Conservation (phyloP, 148 eudicot genomes). For the Chenopodium suecicum region DNA sequence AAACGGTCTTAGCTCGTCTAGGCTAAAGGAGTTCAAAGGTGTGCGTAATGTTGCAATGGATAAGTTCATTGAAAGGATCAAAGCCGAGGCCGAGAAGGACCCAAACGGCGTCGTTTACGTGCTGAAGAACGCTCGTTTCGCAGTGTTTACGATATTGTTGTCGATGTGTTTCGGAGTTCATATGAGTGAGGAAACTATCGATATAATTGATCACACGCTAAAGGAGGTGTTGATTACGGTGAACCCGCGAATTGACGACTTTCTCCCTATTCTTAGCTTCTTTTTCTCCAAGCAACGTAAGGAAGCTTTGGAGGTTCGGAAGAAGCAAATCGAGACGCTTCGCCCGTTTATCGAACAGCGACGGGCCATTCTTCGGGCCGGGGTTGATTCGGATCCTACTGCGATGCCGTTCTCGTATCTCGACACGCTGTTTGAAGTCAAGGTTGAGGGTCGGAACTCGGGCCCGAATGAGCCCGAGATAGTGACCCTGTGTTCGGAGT, state of each 20-base stretch:
- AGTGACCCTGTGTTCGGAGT: conserved; percentile 84
- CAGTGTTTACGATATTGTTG: conserved; percentile 70
- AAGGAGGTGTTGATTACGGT: conserved; percentile 60
- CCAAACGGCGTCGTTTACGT: conserved; percentile 58
- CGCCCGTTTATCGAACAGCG: conserved; percentile 66
- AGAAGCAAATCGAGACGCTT: conserved; percentile 55
- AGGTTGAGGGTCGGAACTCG: conserved; percentile 67
- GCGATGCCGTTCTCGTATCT: conserved; percentile 74
- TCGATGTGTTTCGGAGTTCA: conserved; percentile 84
- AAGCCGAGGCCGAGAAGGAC: conserved; percentile 52
- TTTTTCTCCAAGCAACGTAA: conserved; percentile 75
- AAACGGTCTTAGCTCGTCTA: conserved; percentile 55
- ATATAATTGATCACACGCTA: conserved; percentile 68
- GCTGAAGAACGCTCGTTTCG: conserved; percentile 62
- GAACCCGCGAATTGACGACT: conserved; percentile 82
- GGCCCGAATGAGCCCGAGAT: conserved; percentile 59
- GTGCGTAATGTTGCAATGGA: conserved; percentile 64
- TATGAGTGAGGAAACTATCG: conserved; percentile 69
- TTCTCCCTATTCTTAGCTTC: conserved; percentile 59
- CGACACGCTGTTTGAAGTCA: conserved; percentile 66
- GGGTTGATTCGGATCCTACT: conserved; percentile 31
- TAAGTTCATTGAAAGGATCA: conserved; percentile 45
- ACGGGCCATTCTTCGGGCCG: conserved; percentile 39
- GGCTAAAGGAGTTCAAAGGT: conserved; percentile 44
- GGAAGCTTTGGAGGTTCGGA: conserved; percentile 50